Evolutionary conservation across 768 basidiomycete genomes (phyloP), one percentile per base, ranked within the genome.

Genomic region (Dacryopinax spathularia): DNA sequence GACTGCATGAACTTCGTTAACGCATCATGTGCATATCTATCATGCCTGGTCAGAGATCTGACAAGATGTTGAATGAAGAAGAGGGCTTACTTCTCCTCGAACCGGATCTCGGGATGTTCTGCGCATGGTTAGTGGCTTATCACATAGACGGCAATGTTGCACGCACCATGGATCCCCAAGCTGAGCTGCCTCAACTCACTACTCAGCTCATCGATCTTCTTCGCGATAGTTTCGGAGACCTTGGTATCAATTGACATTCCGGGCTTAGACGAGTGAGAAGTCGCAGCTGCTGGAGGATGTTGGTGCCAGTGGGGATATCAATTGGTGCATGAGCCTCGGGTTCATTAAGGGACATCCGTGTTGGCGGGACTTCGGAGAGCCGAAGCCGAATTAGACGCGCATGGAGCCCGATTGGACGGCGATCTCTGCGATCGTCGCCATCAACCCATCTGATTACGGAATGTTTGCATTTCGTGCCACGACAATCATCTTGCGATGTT

Each of bases 51-150:
- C n/a, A n/a, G n/a, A 27, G 25, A 10, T 29, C 34, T 65, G 64
- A 37, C 34, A 63, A 9, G 31, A 59, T 25, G 35, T 15, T 6
- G 39, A 6, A 7, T 15, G 22, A 29, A 5, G 25, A 56, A 7
- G 20, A 29, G 20, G 29, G 18, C 48, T 33, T 29, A 88, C 86
- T 75, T 76, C 76, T 90, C 89, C 70, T 87, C 76, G 66, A 80
- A 89, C 48, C 72, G 77, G 15, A 88, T 74, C 71, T 90, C 88
- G 1, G 88, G 88, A 66, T 85, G 84, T 18, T 77, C 88, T 89
- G 68, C 6, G 65, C 25, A 16, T 12, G 25, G 37, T 56, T 62
- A 66, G 33, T 29, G 60, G 36, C 20, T 2, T 13, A 31, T 31
- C 29, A 15, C 4, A 20, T 29, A 15, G 31, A 9, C 10, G 64